A percentile compares a stretch with the other conserved stretches of the same genome.
phyloP scores from a whole-genome alignment of 192 early-diverging fungal species.

The Borealophlyctis nickersoniae region DNA sequence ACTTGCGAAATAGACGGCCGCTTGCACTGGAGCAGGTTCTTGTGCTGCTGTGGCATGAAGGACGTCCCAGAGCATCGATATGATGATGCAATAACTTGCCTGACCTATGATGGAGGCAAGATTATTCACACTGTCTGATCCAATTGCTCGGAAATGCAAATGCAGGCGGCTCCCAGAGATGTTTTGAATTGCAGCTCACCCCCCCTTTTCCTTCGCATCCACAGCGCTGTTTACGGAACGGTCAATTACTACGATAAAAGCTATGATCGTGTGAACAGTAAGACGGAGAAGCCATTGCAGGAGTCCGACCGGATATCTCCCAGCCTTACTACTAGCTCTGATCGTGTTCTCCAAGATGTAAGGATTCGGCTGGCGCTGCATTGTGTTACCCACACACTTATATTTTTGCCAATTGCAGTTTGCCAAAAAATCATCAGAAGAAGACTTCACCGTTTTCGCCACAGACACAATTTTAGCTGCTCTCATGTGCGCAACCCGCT shows the following conservation, averaged over 20 bases:
- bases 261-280: conserved; percentile 82
- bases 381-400: conserved; percentile 1
- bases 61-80: too few relatives aligned
- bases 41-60: too few relatives aligned
- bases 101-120: conserved; percentile 21
- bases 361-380: neutral
- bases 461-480: conserved; percentile 87
- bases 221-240: conserved; percentile 70
- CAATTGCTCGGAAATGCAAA: neutral
- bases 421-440: conserved; percentile 31
- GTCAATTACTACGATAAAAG: conserved; percentile 73
- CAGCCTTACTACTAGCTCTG: conserved; percentile 81
- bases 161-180: too few relatives aligned
- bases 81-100: too few relatives aligned
- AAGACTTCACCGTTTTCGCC: conserved; percentile 72
- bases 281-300: conserved; percentile 71
- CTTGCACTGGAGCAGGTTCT: too few relatives aligned
- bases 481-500: conserved; percentile 88
- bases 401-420: conserved; percentile 20
- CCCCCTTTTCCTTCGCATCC: too few relatives aligned
- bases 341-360: conserved; percentile 71
- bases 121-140: conserved; percentile 51
- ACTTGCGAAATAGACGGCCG: too few relatives aligned
- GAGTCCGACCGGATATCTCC: conserved; percentile 63
- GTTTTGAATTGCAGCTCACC: too few relatives aligned